A percentile compares a stretch with the other conserved stretches of the same genome.
phyloP scores from a whole-genome alignment of 164 flowering plant species.

The Chimonanthus salicifolius region DNA sequence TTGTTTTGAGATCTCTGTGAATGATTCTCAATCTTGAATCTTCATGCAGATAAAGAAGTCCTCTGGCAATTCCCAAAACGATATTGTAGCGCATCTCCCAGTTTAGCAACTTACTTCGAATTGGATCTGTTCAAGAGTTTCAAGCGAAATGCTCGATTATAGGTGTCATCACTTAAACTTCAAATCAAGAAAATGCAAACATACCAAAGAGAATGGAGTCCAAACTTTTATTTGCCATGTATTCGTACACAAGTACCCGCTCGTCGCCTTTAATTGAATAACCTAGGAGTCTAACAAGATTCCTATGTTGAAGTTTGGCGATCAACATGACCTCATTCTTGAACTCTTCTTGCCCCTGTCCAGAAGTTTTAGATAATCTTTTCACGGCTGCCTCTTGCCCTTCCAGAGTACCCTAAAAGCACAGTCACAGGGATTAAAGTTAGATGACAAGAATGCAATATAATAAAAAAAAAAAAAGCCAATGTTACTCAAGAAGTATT shows the following conservation, averaged over 20 bases:
- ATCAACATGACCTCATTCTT: slow-evolving; percentile 30
- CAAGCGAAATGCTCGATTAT: neutral
- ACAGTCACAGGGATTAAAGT: no score
- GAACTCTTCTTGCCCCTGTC: slow-evolving; percentile 35
- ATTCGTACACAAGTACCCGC: slow-evolving; percentile 37
- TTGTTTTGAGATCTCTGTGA: slow-evolving; percentile 52
- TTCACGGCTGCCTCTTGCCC: slow-evolving; percentile 38
- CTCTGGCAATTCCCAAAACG: slow-evolving; percentile 40
- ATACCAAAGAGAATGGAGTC: slow-evolving; percentile 27
- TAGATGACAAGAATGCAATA: no score
- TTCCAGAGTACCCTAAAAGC: neutral
- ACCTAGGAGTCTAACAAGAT: slow-evolving; percentile 37
- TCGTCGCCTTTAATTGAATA: slow-evolving; percentile 30
- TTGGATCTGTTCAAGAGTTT: slow-evolving; percentile 15
- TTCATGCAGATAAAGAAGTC: slow-evolving; percentile 53
- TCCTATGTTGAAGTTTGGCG: slow-evolving; percentile 41
- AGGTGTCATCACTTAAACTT: neutral
- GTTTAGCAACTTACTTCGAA: neutral
- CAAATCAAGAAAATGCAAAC: neutral
- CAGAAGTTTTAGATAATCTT: slow-evolving; percentile 30
- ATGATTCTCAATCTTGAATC: slow-evolving; percentile 46
- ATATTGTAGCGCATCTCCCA: slow-evolving; percentile 23
- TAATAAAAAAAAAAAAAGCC: no score
- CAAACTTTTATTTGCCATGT: slow-evolving; percentile 30
- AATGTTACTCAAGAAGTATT: no score